Evolutionary conservation across 441 rosid species (phyloP), one percentile per base, ranked within the genome.

Genomic region (Oxalis stricta): DNA sequence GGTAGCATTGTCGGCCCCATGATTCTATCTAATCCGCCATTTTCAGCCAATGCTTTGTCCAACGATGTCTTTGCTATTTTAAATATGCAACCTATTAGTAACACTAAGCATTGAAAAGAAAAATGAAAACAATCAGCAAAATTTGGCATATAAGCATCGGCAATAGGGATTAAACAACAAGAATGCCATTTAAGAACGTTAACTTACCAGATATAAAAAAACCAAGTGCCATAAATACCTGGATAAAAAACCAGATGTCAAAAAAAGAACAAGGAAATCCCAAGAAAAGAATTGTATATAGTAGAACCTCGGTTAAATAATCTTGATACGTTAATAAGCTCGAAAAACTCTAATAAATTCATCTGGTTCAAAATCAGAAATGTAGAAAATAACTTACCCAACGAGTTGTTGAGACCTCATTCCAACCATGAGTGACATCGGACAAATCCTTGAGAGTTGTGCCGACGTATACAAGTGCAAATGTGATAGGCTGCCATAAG

Each of bases 391-490:
- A 11, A 18, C 75, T 75, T 65, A 91, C 99, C 95, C 82, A 82
- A 35, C 84, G 88, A 37, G 78, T 46, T 10, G 71, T 61, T 38
- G 99, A 92, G 67, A 92, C 75, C 34, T 79, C 79, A 24, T 80
- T 70, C 99, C 99, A 84, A 22, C 83, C 86, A 56, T 76, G 97
- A 14, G 81, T 87, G 54, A 84, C 94, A 54, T 84, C 92, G 41
- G 97, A 87, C 59, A 92, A 81, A 75, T 87, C 95, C 69, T 87
- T 92, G 18, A 92, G 68, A 19, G 92, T 87, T 49, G 99, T 87
- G 59, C 99, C 99, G 47, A 61, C 71, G 55, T 92, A 87, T 21
- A 82, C 97, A 43, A 92, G 61, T n/a, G 76, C 92, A 55, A 87
- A 73, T 13, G 97, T 92, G 70, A 80, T 84, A 20, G 97, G 99